Conservation (phyloP, 192 early-diverging fungal species). For the Funneliformis mosseae region DNA sequence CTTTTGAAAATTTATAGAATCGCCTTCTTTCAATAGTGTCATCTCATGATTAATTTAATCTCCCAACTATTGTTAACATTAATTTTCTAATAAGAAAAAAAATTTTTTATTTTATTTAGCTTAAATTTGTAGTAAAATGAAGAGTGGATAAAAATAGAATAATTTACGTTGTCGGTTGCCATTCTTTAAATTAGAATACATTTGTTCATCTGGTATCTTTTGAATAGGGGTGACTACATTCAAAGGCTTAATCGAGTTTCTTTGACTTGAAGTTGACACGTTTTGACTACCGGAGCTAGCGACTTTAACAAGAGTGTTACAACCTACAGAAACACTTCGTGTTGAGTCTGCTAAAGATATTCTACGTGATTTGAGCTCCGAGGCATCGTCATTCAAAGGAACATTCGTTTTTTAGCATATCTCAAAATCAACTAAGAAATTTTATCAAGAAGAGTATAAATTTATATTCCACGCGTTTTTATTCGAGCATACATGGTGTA, state of each 20-base stretch:
- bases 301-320: not conserved
- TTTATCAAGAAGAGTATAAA: too few species aligned
- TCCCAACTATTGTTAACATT: conserved; percentile 95
- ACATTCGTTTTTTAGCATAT: not conserved
- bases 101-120: not conserved
- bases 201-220: conserved; percentile 45
- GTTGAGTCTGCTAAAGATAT: not conserved
- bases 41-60: conserved; percentile 96
- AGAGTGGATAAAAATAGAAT: not conserved
- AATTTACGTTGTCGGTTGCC: conserved; percentile 85
- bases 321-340: not conserved
- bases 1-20: conserved; percentile 98
- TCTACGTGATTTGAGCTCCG: not conserved
- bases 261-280: not conserved
- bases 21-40: conserved; percentile 89
- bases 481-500: too few species aligned
- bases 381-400: conserved; percentile 18
- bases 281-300: not conserved
- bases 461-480: too few species aligned
- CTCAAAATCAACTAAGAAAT: too few species aligned
- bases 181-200: conserved; percentile 77
- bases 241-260: not conserved
- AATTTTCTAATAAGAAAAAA: conserved; percentile 83
- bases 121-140: not conserved
- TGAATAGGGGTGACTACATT: conserved; percentile 26